phyloP scores from a whole-genome alignment of 176 grass and related monocot genomes.

The Aegilops tauschii region DNA sequence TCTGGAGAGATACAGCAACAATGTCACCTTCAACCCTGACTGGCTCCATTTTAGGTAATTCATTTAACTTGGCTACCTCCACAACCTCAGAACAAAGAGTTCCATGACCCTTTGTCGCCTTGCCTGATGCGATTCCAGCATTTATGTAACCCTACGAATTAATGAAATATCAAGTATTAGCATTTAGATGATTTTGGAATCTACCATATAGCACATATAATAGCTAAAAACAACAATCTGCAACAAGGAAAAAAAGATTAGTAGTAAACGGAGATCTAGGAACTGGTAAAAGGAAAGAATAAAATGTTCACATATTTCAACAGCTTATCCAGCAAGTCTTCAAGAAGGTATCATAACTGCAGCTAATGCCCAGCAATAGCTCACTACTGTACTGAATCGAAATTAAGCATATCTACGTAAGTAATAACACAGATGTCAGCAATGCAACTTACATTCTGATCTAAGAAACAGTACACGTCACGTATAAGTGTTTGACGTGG shows the following conservation, averaged over 20 bases:
- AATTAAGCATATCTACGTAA: slow-evolving; percentile 16
- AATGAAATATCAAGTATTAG: slow-evolving; percentile 16
- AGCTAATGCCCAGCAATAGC: slow-evolving; percentile 17
- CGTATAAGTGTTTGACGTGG: slow-evolving; percentile 56
- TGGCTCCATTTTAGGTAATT: slow-evolving; percentile 40
- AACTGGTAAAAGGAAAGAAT: slow-evolving; percentile 22
- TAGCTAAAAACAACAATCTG: slow-evolving; percentile 7
- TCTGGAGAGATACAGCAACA: slow-evolving; percentile 23
- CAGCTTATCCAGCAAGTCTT: slow-evolving; percentile 19
- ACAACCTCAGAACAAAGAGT: slow-evolving; percentile 38
- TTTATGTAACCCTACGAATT: slow-evolving; percentile 89
- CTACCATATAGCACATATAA: slow-evolving; percentile 14
- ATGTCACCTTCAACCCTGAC: slow-evolving; percentile 32
- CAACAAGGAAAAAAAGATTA: background rate
- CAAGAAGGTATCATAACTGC: background rate
- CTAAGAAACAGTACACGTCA: slow-evolving; percentile 87
- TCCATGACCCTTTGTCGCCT: slow-evolving; percentile 4
- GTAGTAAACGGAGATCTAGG: slow-evolving; percentile 19
- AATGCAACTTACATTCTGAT: slow-evolving; percentile 78
- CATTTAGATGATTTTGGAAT: slow-evolving; percentile 18
- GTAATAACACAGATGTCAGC: slow-evolving; percentile 9
- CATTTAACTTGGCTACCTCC: slow-evolving; percentile 40
- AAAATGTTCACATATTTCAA: background rate
- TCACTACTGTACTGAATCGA: background rate
- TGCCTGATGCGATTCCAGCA: slow-evolving; percentile 78